Percentiles rank a stretch among this genome's conserved stretches.
phyloP scores from a whole-genome alignment of 768 basidiomycete genomes.

The Gymnopilus junonius region DNA sequence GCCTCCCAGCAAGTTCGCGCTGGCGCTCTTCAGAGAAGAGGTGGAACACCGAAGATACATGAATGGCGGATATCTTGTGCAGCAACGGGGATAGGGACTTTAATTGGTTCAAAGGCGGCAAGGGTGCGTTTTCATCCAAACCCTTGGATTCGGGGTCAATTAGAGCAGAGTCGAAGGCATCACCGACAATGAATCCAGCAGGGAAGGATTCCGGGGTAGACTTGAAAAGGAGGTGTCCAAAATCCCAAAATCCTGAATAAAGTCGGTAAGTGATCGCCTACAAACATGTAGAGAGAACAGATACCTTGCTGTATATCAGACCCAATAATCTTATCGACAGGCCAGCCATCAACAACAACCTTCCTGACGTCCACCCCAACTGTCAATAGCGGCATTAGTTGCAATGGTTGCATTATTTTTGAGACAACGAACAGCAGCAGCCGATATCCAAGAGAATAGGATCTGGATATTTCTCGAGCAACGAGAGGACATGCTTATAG shows the following conservation, averaged over 20 bases:
- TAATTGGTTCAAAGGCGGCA: conserved; percentile 20
- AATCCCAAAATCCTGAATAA: conserved; percentile 56
- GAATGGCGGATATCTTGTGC: conserved; percentile 51
- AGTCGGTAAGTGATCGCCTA: background rate
- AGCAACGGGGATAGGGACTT: conserved; percentile 29
- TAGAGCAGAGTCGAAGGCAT: conserved; percentile 49
- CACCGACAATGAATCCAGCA: conserved; percentile 55
- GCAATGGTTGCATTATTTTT: background rate
- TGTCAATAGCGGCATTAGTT: conserved; percentile 9
- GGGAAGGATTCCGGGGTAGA: conserved; percentile 54
- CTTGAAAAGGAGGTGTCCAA: conserved; percentile 63
- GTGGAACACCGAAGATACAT: conserved; percentile 36
- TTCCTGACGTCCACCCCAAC: conserved; percentile 44
- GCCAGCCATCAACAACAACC: conserved; percentile 42
- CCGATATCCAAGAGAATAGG: conserved; percentile 44
- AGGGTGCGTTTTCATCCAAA: background rate
- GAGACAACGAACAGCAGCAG: conserved; percentile 39
- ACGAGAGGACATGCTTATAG: conserved; percentile 32
- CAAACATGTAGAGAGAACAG: background rate
- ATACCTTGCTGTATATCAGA: conserved; percentile 39
- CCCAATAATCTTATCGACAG: conserved; percentile 35
- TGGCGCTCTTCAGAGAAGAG: conserved; percentile 35
- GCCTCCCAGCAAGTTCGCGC: conserved; percentile 24
- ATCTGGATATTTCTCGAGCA: conserved; percentile 25
- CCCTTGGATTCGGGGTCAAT: conserved; percentile 14